phyloP scores from a whole-genome alignment of 768 basidiomycete species.

The Lanmaoa rubissima region DNA sequence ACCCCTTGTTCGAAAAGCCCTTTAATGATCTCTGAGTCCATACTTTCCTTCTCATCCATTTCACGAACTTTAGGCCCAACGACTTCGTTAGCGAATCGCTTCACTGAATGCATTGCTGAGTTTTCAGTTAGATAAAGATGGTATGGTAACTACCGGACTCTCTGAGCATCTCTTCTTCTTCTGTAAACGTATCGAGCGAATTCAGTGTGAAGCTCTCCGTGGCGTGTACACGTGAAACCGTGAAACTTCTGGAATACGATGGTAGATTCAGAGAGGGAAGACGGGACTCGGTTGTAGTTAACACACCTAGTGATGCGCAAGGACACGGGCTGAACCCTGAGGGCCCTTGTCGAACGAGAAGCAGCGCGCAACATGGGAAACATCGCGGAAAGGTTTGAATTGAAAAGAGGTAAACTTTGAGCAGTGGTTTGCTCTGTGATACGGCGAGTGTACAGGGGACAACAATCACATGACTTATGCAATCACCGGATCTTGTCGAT shows the following conservation, averaged over 20 bases:
- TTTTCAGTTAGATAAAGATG: background rate
- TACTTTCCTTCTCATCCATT: conserved; percentile 97
- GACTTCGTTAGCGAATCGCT: conserved; percentile 85
- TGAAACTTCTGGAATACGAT: conserved; percentile 20
- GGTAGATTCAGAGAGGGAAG: background rate
- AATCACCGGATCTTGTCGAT: too few relatives aligned
- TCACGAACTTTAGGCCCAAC: conserved; percentile 89
- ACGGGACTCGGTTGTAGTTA: background rate
- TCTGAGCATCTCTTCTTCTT: conserved; percentile 92
- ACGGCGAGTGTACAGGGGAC: background rate
- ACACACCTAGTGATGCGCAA: conserved; percentile 19
- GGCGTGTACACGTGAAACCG: conserved; percentile 23
- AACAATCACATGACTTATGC: conserved; percentile 23
- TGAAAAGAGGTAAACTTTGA: background rate
- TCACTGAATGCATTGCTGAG: conserved; percentile 50
- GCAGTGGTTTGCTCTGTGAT: background rate
- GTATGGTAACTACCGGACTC: conserved; percentile 66
- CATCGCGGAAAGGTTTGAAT: background rate
- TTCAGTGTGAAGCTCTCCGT: conserved; percentile 38
- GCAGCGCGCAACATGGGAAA: conserved; percentile 27
- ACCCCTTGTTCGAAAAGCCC: conserved; percentile 96
- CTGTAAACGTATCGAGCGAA: conserved; percentile 82
- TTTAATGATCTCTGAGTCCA: conserved; percentile 86
- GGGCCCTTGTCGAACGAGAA: conserved; percentile 13
- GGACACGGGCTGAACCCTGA: background rate